Evolutionary conservation across 2,329 filamentous ascomycete species (phyloP).

Genomic region (Stachybotrys elegans): DNA sequence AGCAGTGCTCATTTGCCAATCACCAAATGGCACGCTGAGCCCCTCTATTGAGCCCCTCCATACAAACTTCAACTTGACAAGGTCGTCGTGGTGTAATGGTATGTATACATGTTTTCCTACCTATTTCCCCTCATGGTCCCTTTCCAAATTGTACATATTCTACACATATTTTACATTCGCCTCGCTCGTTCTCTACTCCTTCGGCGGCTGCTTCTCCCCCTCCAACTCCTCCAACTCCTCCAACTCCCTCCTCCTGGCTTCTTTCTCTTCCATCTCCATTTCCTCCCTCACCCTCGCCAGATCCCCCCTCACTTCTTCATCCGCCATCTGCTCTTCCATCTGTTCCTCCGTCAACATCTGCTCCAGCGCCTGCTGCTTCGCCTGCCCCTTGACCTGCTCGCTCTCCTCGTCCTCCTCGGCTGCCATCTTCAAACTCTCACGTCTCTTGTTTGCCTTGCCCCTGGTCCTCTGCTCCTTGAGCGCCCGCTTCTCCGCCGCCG

Average conservation of each 20-base stretch:
- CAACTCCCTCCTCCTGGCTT: conserved; percentile 21
- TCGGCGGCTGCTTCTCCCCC: no score
- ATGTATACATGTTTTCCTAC: no score
- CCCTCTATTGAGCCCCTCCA: no score
- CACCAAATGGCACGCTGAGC: no score
- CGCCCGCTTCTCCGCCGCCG: conserved; percentile 30
- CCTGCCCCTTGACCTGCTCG: conserved; percentile 6
- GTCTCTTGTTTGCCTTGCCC: conserved; percentile 30
- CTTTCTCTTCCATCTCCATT: conserved; percentile 22
- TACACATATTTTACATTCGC: not conserved
- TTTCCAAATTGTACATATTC: not conserved
- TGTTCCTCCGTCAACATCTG: conserved; percentile 24
- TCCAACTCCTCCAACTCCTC: not conserved
- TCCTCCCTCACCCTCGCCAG: conserved; percentile 18
- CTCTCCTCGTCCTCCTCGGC: conserved; percentile 18
- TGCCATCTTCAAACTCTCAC: conserved; percentile 32
- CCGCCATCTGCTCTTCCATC: conserved; percentile 13
- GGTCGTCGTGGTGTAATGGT: no score
- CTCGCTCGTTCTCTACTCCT: not conserved
- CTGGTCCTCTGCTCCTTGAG: conserved; percentile 34
- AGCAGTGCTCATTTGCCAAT: not conserved
- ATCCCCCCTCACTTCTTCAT: no score
- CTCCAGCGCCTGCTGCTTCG: conserved; percentile 12
- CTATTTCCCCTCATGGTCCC: not conserved
- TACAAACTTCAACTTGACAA: no score